phyloP scores from a whole-genome alignment of 2,329 filamentous ascomycete genomes.

The Clonostachys rhizophaga region DNA sequence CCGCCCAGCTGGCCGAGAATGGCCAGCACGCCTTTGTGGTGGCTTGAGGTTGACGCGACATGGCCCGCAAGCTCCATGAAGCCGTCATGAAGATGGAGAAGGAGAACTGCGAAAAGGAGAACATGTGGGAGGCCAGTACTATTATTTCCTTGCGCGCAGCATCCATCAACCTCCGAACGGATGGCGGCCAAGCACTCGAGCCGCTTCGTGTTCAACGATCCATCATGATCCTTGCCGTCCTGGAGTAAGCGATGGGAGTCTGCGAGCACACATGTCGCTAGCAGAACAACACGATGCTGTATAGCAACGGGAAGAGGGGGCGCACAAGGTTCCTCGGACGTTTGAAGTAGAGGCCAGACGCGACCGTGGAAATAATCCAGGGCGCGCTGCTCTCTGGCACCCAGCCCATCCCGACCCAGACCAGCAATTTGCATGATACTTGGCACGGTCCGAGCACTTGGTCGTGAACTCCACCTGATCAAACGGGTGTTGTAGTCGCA shows the following conservation, averaged over 20 bases:
- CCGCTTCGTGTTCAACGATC: conserved; percentile 13
- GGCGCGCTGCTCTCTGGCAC: conserved; percentile 18
- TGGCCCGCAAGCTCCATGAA: conserved; percentile 23
- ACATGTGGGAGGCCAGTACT: conserved; percentile 13
- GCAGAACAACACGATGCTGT: conserved; percentile 22
- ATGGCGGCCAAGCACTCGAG: conserved; percentile 22
- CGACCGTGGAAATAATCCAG: conserved; percentile 24
- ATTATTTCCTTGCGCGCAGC: conserved; percentile 14
- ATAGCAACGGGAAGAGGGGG: conserved; percentile 20
- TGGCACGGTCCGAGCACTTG: conserved; percentile 18
- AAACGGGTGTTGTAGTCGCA: conserved; percentile 27
- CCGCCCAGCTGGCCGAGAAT: conserved; percentile 24
- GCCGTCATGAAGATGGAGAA: conserved; percentile 35
- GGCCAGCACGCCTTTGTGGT: conserved; percentile 26
- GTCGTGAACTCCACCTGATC: conserved; percentile 34
- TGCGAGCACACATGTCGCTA: conserved; percentile 21
- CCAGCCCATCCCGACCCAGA: conserved; percentile 6
- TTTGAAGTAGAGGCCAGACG: conserved; percentile 22
- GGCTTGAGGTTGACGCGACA: conserved; percentile 23
- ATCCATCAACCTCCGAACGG: conserved; percentile 21
- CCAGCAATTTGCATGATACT: conserved; percentile 10
- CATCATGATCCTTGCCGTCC: conserved; percentile 18
- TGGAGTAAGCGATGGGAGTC: conserved; percentile 22
- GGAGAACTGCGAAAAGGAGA: conserved; percentile 29
- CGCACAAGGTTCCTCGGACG: conserved; percentile 17